phyloP scores from a whole-genome alignment of 2,329 filamentous ascomycete species.

The Neofusicoccum parvum region DNA sequence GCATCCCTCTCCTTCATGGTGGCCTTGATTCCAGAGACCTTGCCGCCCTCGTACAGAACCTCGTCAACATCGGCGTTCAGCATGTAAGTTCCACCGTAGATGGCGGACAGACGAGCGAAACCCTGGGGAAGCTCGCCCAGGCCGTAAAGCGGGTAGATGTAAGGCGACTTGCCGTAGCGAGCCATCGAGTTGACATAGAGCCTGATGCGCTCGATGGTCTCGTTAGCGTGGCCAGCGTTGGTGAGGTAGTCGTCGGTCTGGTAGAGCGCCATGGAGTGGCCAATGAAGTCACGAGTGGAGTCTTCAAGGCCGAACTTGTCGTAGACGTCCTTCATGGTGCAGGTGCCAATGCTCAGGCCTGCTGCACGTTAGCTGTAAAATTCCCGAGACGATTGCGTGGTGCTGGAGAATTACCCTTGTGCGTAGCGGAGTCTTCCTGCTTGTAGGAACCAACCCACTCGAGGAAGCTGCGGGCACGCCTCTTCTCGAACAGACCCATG shows the following conservation, averaged over 20 bases:
- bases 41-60: constrained; percentile 78
- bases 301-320: constrained; percentile 95
- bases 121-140: constrained; percentile 96
- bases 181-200: constrained; percentile 98
- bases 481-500: constrained; percentile 98
- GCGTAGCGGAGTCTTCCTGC: constrained; percentile 75
- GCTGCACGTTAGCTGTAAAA: not conserved
- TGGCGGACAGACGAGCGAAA: constrained; percentile 94
- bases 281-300: constrained; percentile 90
- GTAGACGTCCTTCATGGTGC: constrained; percentile 97
- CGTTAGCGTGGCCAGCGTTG: constrained; percentile 71
- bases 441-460: constrained; percentile 93
- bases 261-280: constrained; percentile 97
- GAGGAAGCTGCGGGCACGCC: constrained; percentile 92
- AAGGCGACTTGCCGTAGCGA: constrained; percentile 96
- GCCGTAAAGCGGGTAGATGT: constrained; percentile 98
- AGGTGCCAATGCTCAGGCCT: constrained; percentile 76
- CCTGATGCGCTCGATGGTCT: constrained; percentile 87
- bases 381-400: constrained; percentile 1
- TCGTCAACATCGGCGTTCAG: constrained; percentile 94
- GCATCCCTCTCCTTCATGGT: constrained; percentile 90
- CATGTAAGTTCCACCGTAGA: constrained; percentile 99
- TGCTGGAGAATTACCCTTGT: constrained; percentile 70
- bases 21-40: constrained; percentile 94
- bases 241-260: constrained; percentile 85